Conservation (phyloP, 257 asterid genomes). For the Voacanga thouarsii region DNA sequence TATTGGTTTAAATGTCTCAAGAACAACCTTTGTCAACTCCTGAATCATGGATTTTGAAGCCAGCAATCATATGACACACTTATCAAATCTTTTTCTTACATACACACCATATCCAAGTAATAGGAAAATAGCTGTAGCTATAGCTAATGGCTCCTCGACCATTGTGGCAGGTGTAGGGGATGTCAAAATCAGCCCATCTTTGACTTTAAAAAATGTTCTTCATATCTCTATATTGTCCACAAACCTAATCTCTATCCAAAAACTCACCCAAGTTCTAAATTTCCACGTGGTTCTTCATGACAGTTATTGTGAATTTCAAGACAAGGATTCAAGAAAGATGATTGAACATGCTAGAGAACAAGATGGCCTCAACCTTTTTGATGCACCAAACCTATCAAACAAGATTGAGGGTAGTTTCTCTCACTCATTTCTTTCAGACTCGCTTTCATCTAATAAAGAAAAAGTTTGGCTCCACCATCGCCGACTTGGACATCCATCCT, state of each 20-base stretch:
- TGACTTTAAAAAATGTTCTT: not conserved
- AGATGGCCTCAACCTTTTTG: too few relatives aligned
- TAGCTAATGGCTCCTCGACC: not conserved
- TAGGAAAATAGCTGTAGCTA: not conserved
- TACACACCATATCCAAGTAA: too few relatives aligned
- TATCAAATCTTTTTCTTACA: not conserved
- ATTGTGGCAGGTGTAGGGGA: not conserved
- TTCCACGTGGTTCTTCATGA: not conserved
- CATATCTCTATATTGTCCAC: not conserved
- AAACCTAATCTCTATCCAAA: not conserved
- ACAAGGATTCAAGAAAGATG: too few relatives aligned
- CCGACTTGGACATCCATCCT: too few relatives aligned
- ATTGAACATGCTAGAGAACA: too few relatives aligned
- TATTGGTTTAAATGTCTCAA: not conserved
- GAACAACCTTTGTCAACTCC: not conserved
- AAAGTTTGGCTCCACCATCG: too few relatives aligned
- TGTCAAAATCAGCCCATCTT: not conserved
- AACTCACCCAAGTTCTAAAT: not conserved
- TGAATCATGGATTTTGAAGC: not conserved
- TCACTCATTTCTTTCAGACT: too few relatives aligned
- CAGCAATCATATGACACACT: not conserved
- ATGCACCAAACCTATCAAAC: too few relatives aligned
- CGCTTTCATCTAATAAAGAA: too few relatives aligned
- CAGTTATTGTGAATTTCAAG: not conserved
- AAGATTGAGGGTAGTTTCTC: too few relatives aligned